phyloP scores from a whole-genome alignment of 768 basidiomycete species.

The Pleurotus eryngii region DNA sequence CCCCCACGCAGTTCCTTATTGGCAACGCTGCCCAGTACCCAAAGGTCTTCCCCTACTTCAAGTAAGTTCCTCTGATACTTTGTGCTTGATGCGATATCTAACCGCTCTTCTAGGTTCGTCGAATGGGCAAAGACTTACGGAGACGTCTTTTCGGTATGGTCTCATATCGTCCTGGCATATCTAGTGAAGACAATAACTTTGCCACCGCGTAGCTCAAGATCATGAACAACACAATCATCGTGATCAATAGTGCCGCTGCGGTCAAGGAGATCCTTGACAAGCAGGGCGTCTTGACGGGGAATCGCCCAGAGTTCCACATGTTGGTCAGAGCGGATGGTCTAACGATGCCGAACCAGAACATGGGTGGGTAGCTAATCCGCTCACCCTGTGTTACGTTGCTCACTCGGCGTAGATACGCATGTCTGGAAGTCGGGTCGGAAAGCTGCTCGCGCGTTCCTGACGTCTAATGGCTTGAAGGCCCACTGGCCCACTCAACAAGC shows the following conservation, averaged over 20 bases:
- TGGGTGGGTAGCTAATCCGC: background rate
- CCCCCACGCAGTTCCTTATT: conserved; percentile 19
- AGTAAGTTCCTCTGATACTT: background rate
- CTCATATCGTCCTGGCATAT: background rate
- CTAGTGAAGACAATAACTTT: too few relatives aligned
- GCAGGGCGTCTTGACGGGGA: conserved; percentile 16
- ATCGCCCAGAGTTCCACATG: conserved; percentile 21
- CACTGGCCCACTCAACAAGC: conserved; percentile 22
- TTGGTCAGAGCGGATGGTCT: background rate
- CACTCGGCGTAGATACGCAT: background rate
- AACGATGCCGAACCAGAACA: background rate
- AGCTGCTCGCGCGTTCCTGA: conserved; percentile 15
- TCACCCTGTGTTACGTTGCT: background rate
- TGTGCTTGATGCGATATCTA: background rate
- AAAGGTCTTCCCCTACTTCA: conserved; percentile 9
- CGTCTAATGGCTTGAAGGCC: conserved; percentile 12
- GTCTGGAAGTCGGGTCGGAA: conserved; percentile 12
- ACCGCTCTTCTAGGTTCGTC: conserved; percentile 8
- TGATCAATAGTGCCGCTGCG: conserved; percentile 16
- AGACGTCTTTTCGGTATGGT: conserved; percentile 13
- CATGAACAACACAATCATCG: conserved; percentile 16
- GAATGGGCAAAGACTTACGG: conserved; percentile 15
- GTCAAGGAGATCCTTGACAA: conserved; percentile 27
- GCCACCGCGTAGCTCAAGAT: conserved; percentile 17
- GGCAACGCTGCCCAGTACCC: conserved; percentile 22